Base-by-base conservation (phyloP, 768 basidiomycete species). In the Agaricus subrufescens region DNA sequence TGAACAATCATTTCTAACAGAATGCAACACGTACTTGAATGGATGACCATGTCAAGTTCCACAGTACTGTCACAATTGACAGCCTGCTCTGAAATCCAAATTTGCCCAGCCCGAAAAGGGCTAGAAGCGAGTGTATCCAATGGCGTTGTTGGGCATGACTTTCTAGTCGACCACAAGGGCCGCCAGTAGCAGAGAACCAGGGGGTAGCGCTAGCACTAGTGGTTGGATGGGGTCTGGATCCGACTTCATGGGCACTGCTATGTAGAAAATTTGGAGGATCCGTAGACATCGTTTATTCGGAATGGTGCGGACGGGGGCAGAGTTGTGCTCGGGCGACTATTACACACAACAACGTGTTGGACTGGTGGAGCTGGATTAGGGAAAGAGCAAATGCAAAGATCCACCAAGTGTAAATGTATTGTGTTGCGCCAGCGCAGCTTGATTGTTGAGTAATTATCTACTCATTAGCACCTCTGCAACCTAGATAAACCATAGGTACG, bases 31-130 rank as follows among this genome's bases (percentile, higher is more conserved):
- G 26, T 49, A 70, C 87, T 75, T 89, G 87, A 11, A 70, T 58
- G 37, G 78, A 63, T 49, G 80, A 80, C 62, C 83, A 84, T 3
- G 62, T 54, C 7, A 84, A 57, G 47, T 75, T 78, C 70, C 79
- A 80, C 34, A 83, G 66, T 10, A 86, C 61, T 6, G 78, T 77
- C 27, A 85, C 72, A 15, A 85, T 64, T 43, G 80, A 74, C 63
- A 78, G 82, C 44, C 85, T 75, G 5, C 74, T 75, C 56, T 70
- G 72, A 3, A 79, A 72, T 25, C 79, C 83, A 46, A 76, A 70
- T 10, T 75, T 71, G 6, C 86, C 86, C 51, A 82, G 63, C 3
- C 86, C 86, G 40, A 87, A 67, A 58, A 75, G 73, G 3, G 67
- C 61, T 61, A 79, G 67, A n/a, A 65, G 25, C 51, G 44, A 46